Evolutionary conservation across 2,329 filamentous ascomycete genomes (phyloP).

Genomic region (Colletotrichum spinosum): DNA sequence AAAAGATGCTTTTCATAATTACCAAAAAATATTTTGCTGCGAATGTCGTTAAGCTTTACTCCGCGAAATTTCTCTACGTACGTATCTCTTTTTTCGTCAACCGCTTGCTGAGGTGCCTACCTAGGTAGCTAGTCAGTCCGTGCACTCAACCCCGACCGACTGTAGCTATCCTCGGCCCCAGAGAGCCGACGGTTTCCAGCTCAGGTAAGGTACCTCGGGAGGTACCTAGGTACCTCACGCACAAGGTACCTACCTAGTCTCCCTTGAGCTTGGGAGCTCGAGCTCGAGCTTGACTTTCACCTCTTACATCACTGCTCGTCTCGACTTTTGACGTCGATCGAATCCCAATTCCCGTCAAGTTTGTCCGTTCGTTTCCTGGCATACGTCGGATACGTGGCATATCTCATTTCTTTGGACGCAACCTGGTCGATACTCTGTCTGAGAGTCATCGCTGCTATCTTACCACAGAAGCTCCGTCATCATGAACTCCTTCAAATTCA

Average conservation of each 20-base stretch:
- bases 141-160: constrained; percentile 21
- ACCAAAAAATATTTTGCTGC: too few relatives aligned
- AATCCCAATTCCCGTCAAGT: constrained; percentile 11
- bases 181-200: constrained; percentile 47
- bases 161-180: constrained; percentile 42
- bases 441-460: neutral
- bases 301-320: constrained; percentile 22
- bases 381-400: neutral
- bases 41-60: too few relatives aligned
- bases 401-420: neutral
- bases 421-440: constrained; percentile 1
- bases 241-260: neutral
- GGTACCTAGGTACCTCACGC: too few relatives aligned
- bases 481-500: constrained; percentile 67
- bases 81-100: too few relatives aligned
- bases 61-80: too few relatives aligned
- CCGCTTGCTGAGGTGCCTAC: neutral
- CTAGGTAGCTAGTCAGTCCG: constrained; percentile 7
- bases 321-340: constrained; percentile 10
- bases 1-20: too few relatives aligned
- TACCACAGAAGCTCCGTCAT: constrained; percentile 35
- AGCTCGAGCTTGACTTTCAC: constrained; percentile 26
- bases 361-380: neutral
- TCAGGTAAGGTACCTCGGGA: neutral
- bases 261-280: constrained; percentile 14